Base-by-base conservation (phyloP, 2,329 filamentous ascomycete species). In the Paraphaeosphaeria sporulosa region DNA sequence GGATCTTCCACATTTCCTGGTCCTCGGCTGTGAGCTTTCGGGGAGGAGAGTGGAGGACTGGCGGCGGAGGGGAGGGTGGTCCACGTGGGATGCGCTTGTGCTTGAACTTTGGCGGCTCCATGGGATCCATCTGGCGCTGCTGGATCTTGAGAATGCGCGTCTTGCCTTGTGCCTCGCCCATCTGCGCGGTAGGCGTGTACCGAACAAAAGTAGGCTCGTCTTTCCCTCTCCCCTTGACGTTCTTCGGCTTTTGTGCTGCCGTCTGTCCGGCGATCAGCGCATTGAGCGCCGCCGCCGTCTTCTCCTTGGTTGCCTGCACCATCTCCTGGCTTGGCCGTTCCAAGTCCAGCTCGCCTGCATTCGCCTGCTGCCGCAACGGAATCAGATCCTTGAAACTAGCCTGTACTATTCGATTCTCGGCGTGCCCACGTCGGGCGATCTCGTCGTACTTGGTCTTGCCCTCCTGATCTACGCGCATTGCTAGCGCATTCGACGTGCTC, bases 61-160 rank as follows among this genome's bases (percentile, higher is more conserved):
- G 95, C 17, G 95, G 92, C 1, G 95, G 95, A 3, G 95, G 95
- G 53, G 91, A 95, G 0, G 94, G 94, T 10, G 95, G 94, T 38
- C 94, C 94, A 69, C 93, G 87, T 10, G 94, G 94, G 59, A 99
- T 96, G 81, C 97, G 97, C 84, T 98, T 98, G 82, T 97, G 93
- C 80, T 98, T 98, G 82, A 98, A 97, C 74, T 97, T 98, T 1
- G 95, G 94, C 1, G 95, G 95, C 74, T 97, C 94, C 90, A 97
- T 91, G 0, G 95, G 95, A 79, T 99, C 95, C 68, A 90, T 86
- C 77, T 98, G 94, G 58, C 93, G 86, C 78, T 97, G 93, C 40
- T 97, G 93, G 79, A 99, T 98, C 83, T 98, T 98, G 87, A 99
- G 96, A 66, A 99, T 97, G 15, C 95, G 89, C 72, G 98, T 92